These are phyloP conservation scores for Mrakia hoshinonis DNA, from an alignment of 768 basidiomycete species.

Conservation along the genomic window DNA sequence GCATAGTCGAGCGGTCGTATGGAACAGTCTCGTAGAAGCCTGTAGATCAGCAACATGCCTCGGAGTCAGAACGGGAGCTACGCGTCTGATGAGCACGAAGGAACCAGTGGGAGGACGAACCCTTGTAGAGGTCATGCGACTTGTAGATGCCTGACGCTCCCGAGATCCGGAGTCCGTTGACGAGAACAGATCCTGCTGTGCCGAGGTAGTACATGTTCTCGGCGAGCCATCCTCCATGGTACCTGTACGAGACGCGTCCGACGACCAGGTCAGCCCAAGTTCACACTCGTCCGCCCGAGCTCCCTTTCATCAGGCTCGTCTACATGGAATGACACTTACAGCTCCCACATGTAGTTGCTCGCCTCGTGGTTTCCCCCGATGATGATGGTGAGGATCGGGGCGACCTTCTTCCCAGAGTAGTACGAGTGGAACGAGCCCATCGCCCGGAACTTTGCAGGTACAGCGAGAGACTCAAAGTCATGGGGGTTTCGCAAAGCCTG, in stretches of 20 bases:
- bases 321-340: conserved; percentile 49
- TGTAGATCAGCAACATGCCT: conserved; percentile 28
- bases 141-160: conserved; percentile 93
- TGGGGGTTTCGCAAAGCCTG: conserved; percentile 76
- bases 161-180: conserved; percentile 78
- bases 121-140: conserved; percentile 59
- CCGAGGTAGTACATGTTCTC: conserved; percentile 96
- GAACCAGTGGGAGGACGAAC: conserved; percentile 35
- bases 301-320: background rate
- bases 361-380: conserved; percentile 99
- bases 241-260: conserved; percentile 46
- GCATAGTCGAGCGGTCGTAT: conserved; percentile 60
- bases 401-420: conserved; percentile 70
- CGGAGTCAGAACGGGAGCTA: background rate
- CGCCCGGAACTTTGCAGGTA: conserved; percentile 75
- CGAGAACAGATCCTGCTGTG: conserved; percentile 74
- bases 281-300: conserved; percentile 16
- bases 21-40: conserved; percentile 74
- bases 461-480: conserved; percentile 84
- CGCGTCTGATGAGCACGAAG: background rate
- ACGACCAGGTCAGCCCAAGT: background rate
- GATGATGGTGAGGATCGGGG: conserved; percentile 80
- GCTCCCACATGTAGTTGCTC: conserved; percentile 91
- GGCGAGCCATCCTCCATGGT: conserved; percentile 94
- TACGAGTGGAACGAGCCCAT: conserved; percentile 79